Base-by-base conservation (phyloP, 2,329 filamentous ascomycete species). In the Monosporascus cannonballus region DNA sequence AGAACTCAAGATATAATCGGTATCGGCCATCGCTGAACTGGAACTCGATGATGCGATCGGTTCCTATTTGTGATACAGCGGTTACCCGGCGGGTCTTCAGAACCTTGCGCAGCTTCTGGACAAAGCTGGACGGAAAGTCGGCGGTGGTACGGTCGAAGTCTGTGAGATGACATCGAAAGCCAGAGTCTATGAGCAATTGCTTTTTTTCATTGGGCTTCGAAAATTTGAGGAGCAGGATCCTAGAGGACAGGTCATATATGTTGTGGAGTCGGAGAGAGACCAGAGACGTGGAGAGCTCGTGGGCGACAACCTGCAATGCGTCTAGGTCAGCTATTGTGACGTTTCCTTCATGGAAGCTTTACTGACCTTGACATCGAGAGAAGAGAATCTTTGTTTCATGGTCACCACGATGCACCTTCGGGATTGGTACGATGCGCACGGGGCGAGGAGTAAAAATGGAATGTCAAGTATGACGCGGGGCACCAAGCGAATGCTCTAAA, bases 221-320 rank as follows among this genome's bases (percentile, higher is more conserved):
- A 67, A 99, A 94, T 68, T 96, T 97, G 71, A 99, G 81, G 25
- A 97, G 85, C 66, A 97, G 90, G 66, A 97, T 96, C 67, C 93
- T 91, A 59, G 91, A 91, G 57, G 90, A 96, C 54, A 99, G 83
- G 70, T 99, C 94, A 75, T 99, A 97, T 69, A 96, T 86, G 68
- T 99, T 99, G 57, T 89, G 84, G 49, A 97, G 81, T 58, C 94
- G 89, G 56, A 97, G 79, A 54, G 84, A 83, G 54, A 87, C 83
- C 51, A 99, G 80, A 59, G 80, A 82, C 57, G 81, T 76, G 54
- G 90, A 86, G 57, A 99, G 87, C 80, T 99, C 94, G 69, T 96
- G 90, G 52, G 91, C 88, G 67, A 97, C 95, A 71, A 96, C 90
- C 90, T 96, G 65, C 11, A 44, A 36, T 25, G 44, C 14, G 36